phyloP scores from a whole-genome alignment of 805 yeast genomes.

The Zygoascus bituminiphila region DNA sequence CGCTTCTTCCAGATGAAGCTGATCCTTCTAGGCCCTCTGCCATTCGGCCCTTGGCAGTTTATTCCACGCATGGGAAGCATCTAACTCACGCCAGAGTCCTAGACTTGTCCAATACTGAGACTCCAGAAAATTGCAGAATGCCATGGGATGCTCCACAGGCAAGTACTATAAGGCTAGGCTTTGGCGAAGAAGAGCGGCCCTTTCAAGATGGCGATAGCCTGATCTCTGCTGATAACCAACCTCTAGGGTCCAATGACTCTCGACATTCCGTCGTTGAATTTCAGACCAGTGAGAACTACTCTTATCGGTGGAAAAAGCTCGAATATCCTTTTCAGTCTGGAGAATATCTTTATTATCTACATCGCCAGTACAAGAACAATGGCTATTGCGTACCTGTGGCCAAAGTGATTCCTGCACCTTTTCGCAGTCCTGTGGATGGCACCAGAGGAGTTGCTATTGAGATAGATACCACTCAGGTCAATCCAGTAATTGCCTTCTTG shows the following conservation, averaged over 20 bases:
- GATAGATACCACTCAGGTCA: conserved; percentile 17
- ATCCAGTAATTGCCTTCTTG: conserved; percentile 20
- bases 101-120: conserved; percentile 13
- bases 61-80: conserved; percentile 16
- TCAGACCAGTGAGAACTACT: background rate
- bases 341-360: conserved; percentile 13
- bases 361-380: conserved; percentile 13
- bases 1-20: conserved; percentile 16
- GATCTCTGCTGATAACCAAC: background rate
- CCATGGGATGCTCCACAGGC: conserved; percentile 11
- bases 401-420: conserved; percentile 9
- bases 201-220: background rate
- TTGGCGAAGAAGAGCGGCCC: background rate
- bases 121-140: conserved; percentile 9
- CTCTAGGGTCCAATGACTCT: too few species aligned
- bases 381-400: conserved; percentile 16
- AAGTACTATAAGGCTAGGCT: conserved; percentile 8
- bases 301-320: conserved; percentile 9
- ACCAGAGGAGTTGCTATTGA: conserved; percentile 20
- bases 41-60: conserved; percentile 20
- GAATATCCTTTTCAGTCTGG: conserved; percentile 12
- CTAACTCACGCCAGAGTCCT: conserved; percentile 16
- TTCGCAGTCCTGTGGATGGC: conserved; percentile 20
- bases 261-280: conserved; percentile 6
- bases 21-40: conserved; percentile 4